A percentile compares a stretch with the other conserved stretches of the same genome.
These are phyloP conservation scores for Cicer pinnatifidum DNA, from an alignment of 306 rosid species.

Conservation along the genomic window DNA sequence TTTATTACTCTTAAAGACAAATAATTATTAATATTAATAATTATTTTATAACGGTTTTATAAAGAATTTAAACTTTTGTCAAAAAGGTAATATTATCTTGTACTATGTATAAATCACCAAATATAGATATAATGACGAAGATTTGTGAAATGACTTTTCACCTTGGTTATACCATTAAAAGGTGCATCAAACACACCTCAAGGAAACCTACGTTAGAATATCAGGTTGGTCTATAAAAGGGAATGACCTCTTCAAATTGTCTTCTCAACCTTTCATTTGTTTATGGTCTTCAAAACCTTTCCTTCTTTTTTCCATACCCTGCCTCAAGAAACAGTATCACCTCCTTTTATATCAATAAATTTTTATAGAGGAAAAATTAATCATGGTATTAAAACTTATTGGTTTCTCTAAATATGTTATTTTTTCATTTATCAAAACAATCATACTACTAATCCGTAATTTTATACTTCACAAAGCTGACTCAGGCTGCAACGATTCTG, in stretches of 20 bases:
- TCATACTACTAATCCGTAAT: slow-evolving; percentile 56
- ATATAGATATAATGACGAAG: background rate
- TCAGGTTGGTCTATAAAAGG: slow-evolving; percentile 48
- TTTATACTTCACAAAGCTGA: slow-evolving; percentile 58
- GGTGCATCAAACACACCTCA: slow-evolving; percentile 18
- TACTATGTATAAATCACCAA: background rate
- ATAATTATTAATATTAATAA: no score
- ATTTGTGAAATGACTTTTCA: background rate
- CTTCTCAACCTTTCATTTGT: slow-evolving; percentile 43
- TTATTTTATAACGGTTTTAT: no score
- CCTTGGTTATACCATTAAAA: background rate
- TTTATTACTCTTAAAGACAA: no score
- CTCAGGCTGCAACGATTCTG: slow-evolving; percentile 52
- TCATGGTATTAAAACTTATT: slow-evolving; percentile 58
- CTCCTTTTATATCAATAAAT: slow-evolving; percentile 36
- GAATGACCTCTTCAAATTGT: slow-evolving; percentile 56
- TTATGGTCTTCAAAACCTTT: slow-evolving; percentile 48
- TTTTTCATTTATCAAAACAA: slow-evolving; percentile 48
- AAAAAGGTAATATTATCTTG: background rate
- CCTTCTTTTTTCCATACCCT: slow-evolving; percentile 48
- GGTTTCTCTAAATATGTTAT: slow-evolving; percentile 51
- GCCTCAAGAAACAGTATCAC: slow-evolving; percentile 38
- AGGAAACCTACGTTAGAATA: slow-evolving; percentile 36
- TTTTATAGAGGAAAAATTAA: slow-evolving; percentile 15
- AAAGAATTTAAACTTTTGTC: no score